These are phyloP conservation scores for Mesembryanthemum crystallinum DNA, from an alignment of 148 eudicot species.

Conservation along the genomic window DNA sequence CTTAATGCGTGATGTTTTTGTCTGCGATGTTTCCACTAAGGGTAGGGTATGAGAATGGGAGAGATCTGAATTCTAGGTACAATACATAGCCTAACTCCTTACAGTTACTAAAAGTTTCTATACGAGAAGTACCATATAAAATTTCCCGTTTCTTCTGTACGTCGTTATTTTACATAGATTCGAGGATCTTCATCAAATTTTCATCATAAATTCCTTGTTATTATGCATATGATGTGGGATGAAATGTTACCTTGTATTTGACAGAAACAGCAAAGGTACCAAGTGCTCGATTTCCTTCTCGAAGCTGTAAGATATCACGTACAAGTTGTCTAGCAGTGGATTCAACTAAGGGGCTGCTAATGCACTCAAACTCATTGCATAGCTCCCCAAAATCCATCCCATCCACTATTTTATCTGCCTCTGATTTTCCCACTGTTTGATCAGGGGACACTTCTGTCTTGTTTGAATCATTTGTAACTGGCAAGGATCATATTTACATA, in stretches of 20 bases:
- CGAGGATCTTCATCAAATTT: too few species aligned
- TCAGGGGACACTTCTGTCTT: constrained; percentile 38
- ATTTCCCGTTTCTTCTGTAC: too few species aligned
- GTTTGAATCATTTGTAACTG: constrained; percentile 63
- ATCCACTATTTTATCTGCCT: constrained; percentile 76
- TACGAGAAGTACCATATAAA: too few species aligned
- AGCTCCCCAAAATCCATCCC: constrained; percentile 80
- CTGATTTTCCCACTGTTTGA: constrained; percentile 35
- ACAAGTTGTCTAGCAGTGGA: constrained; percentile 93
- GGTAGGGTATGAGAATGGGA: too few species aligned
- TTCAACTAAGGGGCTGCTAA: constrained; percentile 87
- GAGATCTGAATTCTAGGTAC: too few species aligned
- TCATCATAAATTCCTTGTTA: too few species aligned
- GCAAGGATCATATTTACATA: constrained; percentile 3
- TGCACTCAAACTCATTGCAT: constrained; percentile 93
- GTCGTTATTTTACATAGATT: too few species aligned
- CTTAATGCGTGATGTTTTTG: too few species aligned
- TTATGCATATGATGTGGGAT: too few species aligned
- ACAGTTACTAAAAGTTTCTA: too few species aligned
- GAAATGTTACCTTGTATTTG: constrained; percentile 61
- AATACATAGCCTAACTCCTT: too few species aligned
- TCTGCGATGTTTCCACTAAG: too few species aligned
- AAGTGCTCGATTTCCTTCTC: constrained; percentile 87
- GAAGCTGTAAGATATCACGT: constrained; percentile 88
- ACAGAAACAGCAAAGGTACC: constrained; percentile 78